Percentiles rank a stretch among this genome's conserved stretches.
Evolutionary conservation across 352 stramenopile genomes (phyloP).

Genomic region (Phytophthora fragariaefolia): DNA sequence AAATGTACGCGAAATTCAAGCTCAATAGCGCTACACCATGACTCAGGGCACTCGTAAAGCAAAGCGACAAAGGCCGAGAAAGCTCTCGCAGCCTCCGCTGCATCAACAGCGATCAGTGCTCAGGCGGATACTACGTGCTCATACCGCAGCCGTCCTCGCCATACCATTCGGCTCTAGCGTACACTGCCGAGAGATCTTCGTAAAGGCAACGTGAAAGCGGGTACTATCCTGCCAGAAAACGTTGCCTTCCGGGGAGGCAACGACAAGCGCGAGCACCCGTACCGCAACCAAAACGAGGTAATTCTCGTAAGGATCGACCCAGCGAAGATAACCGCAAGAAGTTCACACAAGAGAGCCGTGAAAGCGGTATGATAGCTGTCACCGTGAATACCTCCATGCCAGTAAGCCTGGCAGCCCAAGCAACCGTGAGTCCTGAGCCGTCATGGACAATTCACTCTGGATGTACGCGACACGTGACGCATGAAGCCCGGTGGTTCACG

Average conservation of each 20-base stretch:
- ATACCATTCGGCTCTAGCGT: not conserved
- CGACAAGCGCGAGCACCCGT: not conserved
- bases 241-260: not conserved
- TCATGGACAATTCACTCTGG: slow-evolving; percentile 22
- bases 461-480: slow-evolving; percentile 12
- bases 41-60: not conserved
- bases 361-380: slow-evolving; percentile 16
- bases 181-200: not conserved
- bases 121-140: not conserved
- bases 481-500: slow-evolving; percentile 12
- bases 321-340: not conserved
- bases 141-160: not conserved
- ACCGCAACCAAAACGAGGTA: not conserved
- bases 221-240: not conserved
- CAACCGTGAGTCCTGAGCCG: not conserved
- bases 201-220: not conserved
- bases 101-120: too few relatives aligned
- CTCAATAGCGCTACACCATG: not conserved
- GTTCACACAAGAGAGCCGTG: not conserved
- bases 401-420: not conserved
- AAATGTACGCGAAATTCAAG: not conserved
- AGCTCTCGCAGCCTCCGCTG: not conserved
- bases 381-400: slow-evolving; percentile 4
- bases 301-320: not conserved
- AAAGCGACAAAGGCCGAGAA: not conserved